Evolutionary conservation across 768 basidiomycete genomes (phyloP), one percentile per base, ranked within the genome.

Genomic region (Russula sp.): DNA sequence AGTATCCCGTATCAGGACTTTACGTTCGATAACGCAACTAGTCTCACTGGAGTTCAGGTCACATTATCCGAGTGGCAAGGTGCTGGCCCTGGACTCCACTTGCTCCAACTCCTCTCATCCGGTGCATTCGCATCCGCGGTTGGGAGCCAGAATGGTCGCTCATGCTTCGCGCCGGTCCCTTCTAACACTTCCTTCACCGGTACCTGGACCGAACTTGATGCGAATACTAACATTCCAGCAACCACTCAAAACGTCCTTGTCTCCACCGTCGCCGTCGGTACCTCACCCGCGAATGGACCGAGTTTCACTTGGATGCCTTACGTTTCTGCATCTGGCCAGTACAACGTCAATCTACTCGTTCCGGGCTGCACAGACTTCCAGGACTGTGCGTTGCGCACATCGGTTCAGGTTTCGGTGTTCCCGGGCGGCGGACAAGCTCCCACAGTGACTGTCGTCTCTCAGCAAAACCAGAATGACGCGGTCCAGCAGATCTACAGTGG

Each of bases 1-100:
- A 79, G 83, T 11, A 74, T 98, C 59, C 80, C 83, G 1, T 98
- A 93, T 71, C 94, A 98, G 73, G 97, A 99, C 73, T 99, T 97
- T 75, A 75, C 97, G 45, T 98, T 98, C 72, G 73, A 79, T 53
- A 71, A 70, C 32, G 71, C 72, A 8, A 70, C 82, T 38, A 75
- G 78, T n/a, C 82, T 98, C 67, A 97, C 94, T 7, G 97, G 97
- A 53, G 83, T 97, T 64, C 87, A 95, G 73, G 78, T 99, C 69
- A 87, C 84, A 58, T 77, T 98, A 20, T 83, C 86, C 8, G 75
- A 78, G 50, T 96, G 88, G 81, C 80, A 76, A 48, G 96, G 94
- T 41, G 73, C 77, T 9, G 82, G 84, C 8, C 82, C 91, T 4
- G 97, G 95, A 46, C 75, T 99, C 38, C 93, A 96, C 71, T 78